These are phyloP conservation scores for Coniophora puteana DNA, from an alignment of 1,284 basidiomycete genomes.

Conservation along the genomic window DNA sequence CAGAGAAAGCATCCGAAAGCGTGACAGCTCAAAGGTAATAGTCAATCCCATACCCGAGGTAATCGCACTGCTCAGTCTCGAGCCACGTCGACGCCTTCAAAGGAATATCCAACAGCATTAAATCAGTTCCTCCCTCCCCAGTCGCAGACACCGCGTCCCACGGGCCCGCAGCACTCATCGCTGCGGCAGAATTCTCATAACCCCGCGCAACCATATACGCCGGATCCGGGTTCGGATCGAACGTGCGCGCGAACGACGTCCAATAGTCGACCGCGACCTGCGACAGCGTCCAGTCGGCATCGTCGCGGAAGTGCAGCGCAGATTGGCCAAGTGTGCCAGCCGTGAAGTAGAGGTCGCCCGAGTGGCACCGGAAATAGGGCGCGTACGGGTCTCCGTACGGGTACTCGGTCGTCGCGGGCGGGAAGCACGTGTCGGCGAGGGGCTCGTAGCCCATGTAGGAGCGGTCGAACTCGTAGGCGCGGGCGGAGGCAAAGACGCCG, in stretches of 20 bases:
- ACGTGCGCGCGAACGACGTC: constrained; percentile 36
- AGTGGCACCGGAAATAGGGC: constrained; percentile 34
- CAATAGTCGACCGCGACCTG: constrained; percentile 34
- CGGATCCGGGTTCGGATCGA: constrained; percentile 37
- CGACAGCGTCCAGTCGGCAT: constrained; percentile 33
- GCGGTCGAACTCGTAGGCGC: constrained; percentile 36
- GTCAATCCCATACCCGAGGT: constrained; percentile 11
- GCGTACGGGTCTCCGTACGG: constrained; percentile 31
- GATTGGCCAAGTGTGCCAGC: constrained; percentile 31
- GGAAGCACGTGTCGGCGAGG: constrained; percentile 32
- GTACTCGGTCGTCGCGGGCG: constrained; percentile 27
- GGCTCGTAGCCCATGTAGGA: constrained; percentile 36
- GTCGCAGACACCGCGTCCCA: constrained; percentile 1
- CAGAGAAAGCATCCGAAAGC: too few relatives aligned
- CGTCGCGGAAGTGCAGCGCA: constrained; percentile 33
- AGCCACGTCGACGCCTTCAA: constrained; percentile 8
- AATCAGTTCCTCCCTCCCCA: constrained; percentile 1
- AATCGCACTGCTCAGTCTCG: constrained; percentile 11
- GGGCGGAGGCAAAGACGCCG: constrained; percentile 30
- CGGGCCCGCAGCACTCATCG: neutral
- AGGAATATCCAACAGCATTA: constrained; percentile 10
- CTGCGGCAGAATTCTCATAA: constrained; percentile 11
- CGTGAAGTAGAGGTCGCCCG: constrained; percentile 36
- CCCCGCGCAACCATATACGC: constrained; percentile 32
- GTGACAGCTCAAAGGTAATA: too few relatives aligned